phyloP scores from a whole-genome alignment of 495 filamentous ascomycete genomes.

The Aspergillus bridgeri region DNA sequence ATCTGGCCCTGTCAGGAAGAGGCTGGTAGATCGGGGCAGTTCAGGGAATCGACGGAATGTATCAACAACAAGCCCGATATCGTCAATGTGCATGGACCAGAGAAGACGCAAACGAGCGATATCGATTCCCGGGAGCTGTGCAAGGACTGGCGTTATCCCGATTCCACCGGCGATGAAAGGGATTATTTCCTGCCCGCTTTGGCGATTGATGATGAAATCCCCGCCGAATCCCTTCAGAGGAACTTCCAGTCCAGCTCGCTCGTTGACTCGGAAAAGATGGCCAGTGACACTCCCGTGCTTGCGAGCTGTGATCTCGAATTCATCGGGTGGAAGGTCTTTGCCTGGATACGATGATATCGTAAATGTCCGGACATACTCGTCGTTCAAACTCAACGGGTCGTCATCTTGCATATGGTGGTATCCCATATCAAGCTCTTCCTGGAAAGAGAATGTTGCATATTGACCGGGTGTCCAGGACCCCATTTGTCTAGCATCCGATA shows the following conservation, averaged over 20 bases:
- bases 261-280: constrained; percentile 57
- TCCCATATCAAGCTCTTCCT: constrained; percentile 60
- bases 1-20: constrained; percentile 60
- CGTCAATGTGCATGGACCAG: constrained; percentile 61
- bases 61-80: constrained; percentile 61
- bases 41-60: constrained; percentile 49
- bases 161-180: constrained; percentile 72
- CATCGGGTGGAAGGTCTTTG: constrained; percentile 30
- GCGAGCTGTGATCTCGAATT: constrained; percentile 69
- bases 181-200: constrained; percentile 24
- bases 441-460: constrained; percentile 70
- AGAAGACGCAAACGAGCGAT: constrained; percentile 49
- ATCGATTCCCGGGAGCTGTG: constrained; percentile 52
- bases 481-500: constrained; percentile 40
- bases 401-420: constrained; percentile 80
- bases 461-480: constrained; percentile 64
- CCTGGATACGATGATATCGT: constrained; percentile 62
- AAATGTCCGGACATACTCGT: constrained; percentile 79
- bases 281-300: constrained; percentile 64
- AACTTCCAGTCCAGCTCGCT: constrained; percentile 54
- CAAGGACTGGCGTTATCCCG: constrained; percentile 74
- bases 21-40: constrained; percentile 46
- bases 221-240: constrained; percentile 71
- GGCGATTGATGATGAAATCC: constrained; percentile 52
- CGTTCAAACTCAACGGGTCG: constrained; percentile 73